Percentiles rank a stretch among this genome's conserved stretches.
These are phyloP conservation scores for Antitrichia curtipendula DNA, from an alignment of 225 moss, liverwort and hornwort species.

Conservation along the genomic window DNA sequence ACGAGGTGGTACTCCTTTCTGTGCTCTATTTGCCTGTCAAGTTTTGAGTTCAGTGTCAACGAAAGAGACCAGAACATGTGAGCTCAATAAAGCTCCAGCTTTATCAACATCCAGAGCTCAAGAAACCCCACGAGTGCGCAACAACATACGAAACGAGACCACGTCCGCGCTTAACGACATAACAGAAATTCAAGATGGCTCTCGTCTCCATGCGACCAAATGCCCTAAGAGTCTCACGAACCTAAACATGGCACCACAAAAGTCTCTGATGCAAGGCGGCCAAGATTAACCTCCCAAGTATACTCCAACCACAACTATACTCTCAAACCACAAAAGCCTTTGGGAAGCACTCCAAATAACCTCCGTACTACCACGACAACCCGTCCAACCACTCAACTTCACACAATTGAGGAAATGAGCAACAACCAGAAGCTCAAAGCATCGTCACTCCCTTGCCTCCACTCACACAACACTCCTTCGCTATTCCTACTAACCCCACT, in stretches of 20 bases:
- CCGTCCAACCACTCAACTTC: not conserved
- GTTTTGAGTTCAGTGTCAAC: not conserved
- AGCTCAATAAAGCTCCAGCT: not conserved
- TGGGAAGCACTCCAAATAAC: not conserved
- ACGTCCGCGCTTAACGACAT: not conserved
- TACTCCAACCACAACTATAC: not conserved
- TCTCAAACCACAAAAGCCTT: not conserved
- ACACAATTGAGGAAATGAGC: not conserved
- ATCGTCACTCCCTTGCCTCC: not conserved
- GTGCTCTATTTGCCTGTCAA: not conserved
- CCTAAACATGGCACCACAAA: not conserved
- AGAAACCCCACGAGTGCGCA: not conserved
- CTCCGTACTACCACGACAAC: not conserved
- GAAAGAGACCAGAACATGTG: not conserved
- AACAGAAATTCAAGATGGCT: not conserved
- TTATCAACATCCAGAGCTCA: not conserved
- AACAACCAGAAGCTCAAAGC: not conserved
- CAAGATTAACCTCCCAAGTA: not conserved
- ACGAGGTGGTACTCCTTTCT: not conserved
- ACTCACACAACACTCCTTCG: not conserved
- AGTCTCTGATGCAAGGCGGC: not conserved
- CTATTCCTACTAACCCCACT: not conserved
- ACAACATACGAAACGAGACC: not conserved
- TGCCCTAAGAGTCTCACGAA: conserved; percentile 2
- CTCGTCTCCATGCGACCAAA: not conserved